Percentiles rank a stretch among this genome's conserved stretches.
Evolutionary conservation across 768 basidiomycete species (phyloP).

Genomic region (Amyloporia xantha): DNA sequence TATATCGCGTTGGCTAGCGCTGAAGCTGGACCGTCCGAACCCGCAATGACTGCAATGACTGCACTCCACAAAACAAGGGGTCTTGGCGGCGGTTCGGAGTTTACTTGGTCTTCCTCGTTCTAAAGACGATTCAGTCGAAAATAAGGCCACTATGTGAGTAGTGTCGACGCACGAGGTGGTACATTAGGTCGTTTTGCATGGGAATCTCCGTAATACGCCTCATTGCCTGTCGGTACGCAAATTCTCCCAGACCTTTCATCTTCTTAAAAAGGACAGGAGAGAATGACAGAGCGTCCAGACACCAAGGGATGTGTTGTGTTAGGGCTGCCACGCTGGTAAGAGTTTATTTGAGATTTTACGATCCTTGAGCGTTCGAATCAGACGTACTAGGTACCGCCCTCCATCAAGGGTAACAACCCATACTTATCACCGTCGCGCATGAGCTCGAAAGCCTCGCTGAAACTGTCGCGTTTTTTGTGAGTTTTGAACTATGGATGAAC

Average conservation of each 20-base stretch:
- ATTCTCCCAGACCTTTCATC: slow-evolving; percentile 15
- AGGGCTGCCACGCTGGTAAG: neutral
- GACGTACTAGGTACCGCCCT: slow-evolving; percentile 5
- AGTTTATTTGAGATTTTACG: neutral
- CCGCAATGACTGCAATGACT: slow-evolving; percentile 35
- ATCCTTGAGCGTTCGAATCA: neutral
- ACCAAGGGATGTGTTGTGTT: slow-evolving; percentile 17
- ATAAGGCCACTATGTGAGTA: no score
- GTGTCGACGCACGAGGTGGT: slow-evolving; percentile 36
- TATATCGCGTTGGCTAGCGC: slow-evolving; percentile 34
- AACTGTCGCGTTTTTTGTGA: no score
- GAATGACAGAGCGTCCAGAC: slow-evolving; percentile 19
- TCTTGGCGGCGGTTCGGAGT: slow-evolving; percentile 10
- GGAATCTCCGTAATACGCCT: slow-evolving; percentile 16
- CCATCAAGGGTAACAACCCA: slow-evolving; percentile 4
- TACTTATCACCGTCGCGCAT: slow-evolving; percentile 27
- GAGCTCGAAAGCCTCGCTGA: slow-evolving; percentile 36
- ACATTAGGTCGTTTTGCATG: slow-evolving; percentile 29
- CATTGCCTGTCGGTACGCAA: slow-evolving; percentile 11
- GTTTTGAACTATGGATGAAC: no score
- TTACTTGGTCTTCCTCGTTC: slow-evolving; percentile 13
- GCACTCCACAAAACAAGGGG: slow-evolving; percentile 30
- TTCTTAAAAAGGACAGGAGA: slow-evolving; percentile 8
- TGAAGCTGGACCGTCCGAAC: slow-evolving; percentile 41
- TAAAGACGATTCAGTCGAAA: neutral